Evolutionary conservation across 2,329 filamentous ascomycete genomes (phyloP), one percentile per base, ranked within the genome.

Genomic region (Aureobasidium sp.): DNA sequence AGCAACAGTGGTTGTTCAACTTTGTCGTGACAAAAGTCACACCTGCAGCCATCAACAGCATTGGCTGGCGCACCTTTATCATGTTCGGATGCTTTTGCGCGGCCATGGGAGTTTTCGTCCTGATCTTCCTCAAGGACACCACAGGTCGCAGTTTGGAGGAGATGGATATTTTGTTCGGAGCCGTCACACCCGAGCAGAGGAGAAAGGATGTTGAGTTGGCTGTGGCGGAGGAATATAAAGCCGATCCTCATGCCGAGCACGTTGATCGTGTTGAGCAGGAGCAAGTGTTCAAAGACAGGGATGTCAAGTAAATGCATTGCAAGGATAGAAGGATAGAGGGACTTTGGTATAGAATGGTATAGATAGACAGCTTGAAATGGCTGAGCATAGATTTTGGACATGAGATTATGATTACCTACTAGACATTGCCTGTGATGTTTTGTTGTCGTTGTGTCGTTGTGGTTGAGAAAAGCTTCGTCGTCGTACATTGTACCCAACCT

Each of bases 1-100:
- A 0, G 1, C 21, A 3, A 31, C 9, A 74, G 55, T 74, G 73
- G 73, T 64, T 73, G 3, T 74, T 75, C 64, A 75, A 75, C 47
- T 75, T 76, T 57, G 69, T 74, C n/a, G 72, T 76, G 63, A 74
- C 74, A 1, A 68, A 74, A 21, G 70, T 74, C 27, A 76, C 74
- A 0, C 75, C 75, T 5, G 68, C 71, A 35, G 74, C 74, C 46
- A 70, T 77, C 25, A 68, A 69, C n/a, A 68, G 72, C 51, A 74
- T 74, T 64, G 72, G 73, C 10, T 74, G 69, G 64, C 65, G 69
- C 15, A 74, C 72, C 0, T 76, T 75, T 63, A 57, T 76, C 31
- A 73, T 76, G 67, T 76, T 76, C 60, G 74, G 69, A 10, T 63
- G 68, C 11, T 71, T 75, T 29, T 71, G 74, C 53, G 61, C 71